These are phyloP conservation scores for Carex scoparia DNA, from an alignment of 176 grass and related monocot species.

Conservation along the genomic window DNA sequence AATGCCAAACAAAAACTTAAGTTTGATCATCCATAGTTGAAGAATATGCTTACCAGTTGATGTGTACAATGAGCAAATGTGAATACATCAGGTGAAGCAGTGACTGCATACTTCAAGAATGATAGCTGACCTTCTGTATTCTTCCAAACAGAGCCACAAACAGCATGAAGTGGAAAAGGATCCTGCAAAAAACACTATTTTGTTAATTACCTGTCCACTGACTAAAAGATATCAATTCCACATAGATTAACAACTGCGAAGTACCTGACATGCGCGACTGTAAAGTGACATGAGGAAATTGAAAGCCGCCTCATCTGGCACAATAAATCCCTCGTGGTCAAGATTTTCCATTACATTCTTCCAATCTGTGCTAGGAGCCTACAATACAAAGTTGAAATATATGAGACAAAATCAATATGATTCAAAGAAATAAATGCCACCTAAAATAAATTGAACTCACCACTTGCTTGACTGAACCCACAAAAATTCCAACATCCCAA, in stretches of 20 bases:
- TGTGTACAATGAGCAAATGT: conserved; percentile 64
- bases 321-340: conserved; percentile 84
- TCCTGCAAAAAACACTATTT: conserved; percentile 45
- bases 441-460: conserved; percentile 46
- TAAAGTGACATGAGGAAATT: conserved; percentile 75
- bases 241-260: background rate
- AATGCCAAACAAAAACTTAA: background rate
- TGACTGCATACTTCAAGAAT: conserved; percentile 77
- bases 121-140: conserved; percentile 92
- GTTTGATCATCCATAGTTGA: background rate
- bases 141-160: conserved; percentile 87
- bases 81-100: conserved; percentile 54
- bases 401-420: conserved; percentile 16
- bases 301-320: conserved; percentile 87
- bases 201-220: conserved; percentile 19
- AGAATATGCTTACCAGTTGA: conserved; percentile 11
- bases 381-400: conserved; percentile 28
- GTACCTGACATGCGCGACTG: conserved; percentile 71
- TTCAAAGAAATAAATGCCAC: conserved; percentile 7
- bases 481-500: conserved; percentile 80
- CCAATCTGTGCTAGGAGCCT: conserved; percentile 88
- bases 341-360: conserved; percentile 77
- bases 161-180: conserved; percentile 81
- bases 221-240: background rate
- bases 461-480: conserved; percentile 82